Conservation (phyloP, 176 grass and related monocot genomes). For the Alloteropsis semialata region DNA sequence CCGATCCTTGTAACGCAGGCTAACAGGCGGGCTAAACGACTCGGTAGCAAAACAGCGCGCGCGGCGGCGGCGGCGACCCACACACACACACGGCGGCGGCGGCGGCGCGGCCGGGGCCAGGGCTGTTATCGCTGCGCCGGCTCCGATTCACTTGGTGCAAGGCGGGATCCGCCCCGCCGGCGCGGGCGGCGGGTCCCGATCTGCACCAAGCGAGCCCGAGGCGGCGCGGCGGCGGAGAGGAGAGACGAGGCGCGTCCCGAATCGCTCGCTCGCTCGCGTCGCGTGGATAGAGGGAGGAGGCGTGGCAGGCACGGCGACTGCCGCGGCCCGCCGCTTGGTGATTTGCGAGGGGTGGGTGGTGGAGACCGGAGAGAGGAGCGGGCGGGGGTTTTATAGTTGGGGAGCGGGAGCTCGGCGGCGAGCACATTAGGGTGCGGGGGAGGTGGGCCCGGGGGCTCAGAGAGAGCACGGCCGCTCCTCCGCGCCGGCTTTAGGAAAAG, state of each 20-base stretch:
- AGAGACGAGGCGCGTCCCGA: background rate
- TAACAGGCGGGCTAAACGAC: background rate
- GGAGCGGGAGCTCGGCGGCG: background rate
- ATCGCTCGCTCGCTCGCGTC: background rate
- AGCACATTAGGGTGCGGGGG: slow-evolving; percentile 21
- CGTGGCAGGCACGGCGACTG: slow-evolving; percentile 29
- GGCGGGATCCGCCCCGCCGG: slow-evolving; percentile 75
- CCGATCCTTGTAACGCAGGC: background rate
- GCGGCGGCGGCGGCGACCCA: background rate
- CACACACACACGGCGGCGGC: background rate
- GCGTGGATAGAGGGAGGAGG: background rate
- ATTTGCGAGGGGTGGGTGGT: background rate
- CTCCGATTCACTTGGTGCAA: slow-evolving; percentile 99
- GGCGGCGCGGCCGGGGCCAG: background rate
- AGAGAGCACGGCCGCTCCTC: background rate
- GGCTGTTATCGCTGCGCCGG: slow-evolving; percentile 47
- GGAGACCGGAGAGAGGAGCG: background rate
- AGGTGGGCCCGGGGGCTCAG: slow-evolving; percentile 8
- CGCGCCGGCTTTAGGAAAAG: background rate
- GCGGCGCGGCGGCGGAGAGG: slow-evolving; percentile 49
- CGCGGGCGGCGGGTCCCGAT: slow-evolving; percentile 80
- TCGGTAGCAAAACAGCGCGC: background rate
- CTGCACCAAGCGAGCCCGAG: slow-evolving; percentile 99
- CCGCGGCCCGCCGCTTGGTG: background rate
- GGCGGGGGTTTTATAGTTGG: slow-evolving; percentile 35